Evolutionary conservation across 805 yeast species (phyloP).

Genomic region (Sungouiella blattae): DNA sequence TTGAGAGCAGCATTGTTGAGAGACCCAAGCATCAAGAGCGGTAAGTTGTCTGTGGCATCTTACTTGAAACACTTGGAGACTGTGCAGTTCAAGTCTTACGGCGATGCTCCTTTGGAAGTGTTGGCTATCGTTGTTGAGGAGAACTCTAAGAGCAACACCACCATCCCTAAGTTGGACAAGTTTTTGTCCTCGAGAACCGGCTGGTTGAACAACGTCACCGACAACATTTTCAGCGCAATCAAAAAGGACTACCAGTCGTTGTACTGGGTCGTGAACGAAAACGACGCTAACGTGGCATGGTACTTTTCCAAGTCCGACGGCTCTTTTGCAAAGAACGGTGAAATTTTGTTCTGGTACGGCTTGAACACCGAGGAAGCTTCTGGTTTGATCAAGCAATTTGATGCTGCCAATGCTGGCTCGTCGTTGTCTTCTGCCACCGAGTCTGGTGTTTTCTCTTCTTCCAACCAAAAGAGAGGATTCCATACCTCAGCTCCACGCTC

Average conservation of each 20-base stretch:
- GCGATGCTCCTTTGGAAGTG: slow-evolving; percentile 95
- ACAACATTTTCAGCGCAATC: slow-evolving; percentile 83
- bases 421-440: slow-evolving; percentile 36
- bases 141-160: slow-evolving; percentile 30
- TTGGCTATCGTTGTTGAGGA: slow-evolving; percentile 72
- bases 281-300: slow-evolving; percentile 88
- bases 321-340: slow-evolving; percentile 83
- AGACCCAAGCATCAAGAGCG: slow-evolving; percentile 71
- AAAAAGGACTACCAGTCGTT: slow-evolving; percentile 67
- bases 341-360: slow-evolving; percentile 94
- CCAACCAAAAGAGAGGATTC: slow-evolving; percentile 51
- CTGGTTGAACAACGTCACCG: slow-evolving; percentile 97
- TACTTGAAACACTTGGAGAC: slow-evolving; percentile 71
- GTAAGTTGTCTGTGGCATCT: slow-evolving; percentile 71
- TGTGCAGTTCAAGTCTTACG: slow-evolving; percentile 67
- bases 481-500: slow-evolving; percentile 20
- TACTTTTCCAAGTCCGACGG: slow-evolving; percentile 92
- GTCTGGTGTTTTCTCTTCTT: slow-evolving; percentile 46
- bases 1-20: slow-evolving; percentile 73
- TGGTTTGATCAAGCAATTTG: slow-evolving; percentile 55
- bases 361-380: slow-evolving; percentile 62
- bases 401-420: slow-evolving; percentile 30
- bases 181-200: slow-evolving; percentile 85
- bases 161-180: slow-evolving; percentile 71
- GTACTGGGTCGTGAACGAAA: slow-evolving; percentile 89